phyloP scores from a whole-genome alignment of 345 rosid genomes.

The Cardamine chenopodiifolia region DNA sequence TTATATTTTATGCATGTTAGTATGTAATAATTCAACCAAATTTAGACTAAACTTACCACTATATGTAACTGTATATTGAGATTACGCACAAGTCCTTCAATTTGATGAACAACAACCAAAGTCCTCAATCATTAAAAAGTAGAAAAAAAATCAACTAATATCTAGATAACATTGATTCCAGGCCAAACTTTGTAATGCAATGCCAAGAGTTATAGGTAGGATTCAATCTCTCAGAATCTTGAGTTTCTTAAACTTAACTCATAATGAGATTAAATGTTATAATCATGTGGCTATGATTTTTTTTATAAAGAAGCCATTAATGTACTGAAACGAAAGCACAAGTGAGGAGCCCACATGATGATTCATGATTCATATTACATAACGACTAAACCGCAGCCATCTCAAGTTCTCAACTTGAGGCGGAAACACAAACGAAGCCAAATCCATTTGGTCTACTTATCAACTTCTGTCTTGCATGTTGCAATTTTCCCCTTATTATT shows the following conservation, averaged over 20 bases:
- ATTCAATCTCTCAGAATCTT: neutral
- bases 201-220: neutral
- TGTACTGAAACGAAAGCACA: slow-evolving; percentile 4
- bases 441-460: slow-evolving; percentile 22
- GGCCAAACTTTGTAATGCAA: neutral
- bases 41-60: too few relatives aligned
- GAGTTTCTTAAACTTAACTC: neutral
- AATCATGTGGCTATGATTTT: slow-evolving; percentile 8
- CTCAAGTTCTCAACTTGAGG: slow-evolving; percentile 32
- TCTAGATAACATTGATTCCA: neutral
- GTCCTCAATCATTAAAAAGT: neutral
- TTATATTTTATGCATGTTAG: too few relatives aligned
- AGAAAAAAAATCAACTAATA: neutral
- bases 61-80: neutral
- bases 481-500: neutral
- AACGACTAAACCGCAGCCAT: slow-evolving; percentile 26
- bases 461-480: slow-evolving; percentile 34
- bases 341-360: slow-evolving; percentile 29
- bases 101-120: neutral
- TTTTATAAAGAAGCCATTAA: neutral
- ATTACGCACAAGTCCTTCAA: neutral
- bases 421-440: slow-evolving; percentile 17
- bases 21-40: too few relatives aligned
- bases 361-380: slow-evolving; percentile 13
- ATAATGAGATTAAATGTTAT: neutral